Evolutionary conservation across 1,139 yeast genomes (phyloP).

Genomic region (Sugiyamaella neomexicana): DNA sequence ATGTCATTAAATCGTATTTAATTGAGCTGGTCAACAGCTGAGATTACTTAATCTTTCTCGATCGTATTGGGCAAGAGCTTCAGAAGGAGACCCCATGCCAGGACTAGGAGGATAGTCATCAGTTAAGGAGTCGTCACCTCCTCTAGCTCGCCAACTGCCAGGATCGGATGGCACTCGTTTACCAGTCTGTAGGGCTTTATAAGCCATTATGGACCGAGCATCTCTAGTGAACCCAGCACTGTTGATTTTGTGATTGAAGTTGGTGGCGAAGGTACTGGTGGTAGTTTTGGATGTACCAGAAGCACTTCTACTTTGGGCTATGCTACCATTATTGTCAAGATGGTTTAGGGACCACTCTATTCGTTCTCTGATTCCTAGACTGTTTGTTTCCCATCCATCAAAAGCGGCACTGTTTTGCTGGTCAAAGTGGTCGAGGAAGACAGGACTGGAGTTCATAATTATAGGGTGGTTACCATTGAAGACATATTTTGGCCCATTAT

Average conservation of each 20-base stretch:
- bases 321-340: constrained; percentile 15
- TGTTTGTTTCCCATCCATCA: constrained; percentile 28
- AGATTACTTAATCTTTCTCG: constrained; percentile 24
- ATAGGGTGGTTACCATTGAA: not conserved
- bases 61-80: constrained; percentile 25
- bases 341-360: constrained; percentile 23
- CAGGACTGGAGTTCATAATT: constrained; percentile 5
- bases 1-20: not conserved
- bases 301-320: constrained; percentile 17
- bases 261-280: constrained; percentile 17
- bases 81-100: constrained; percentile 12
- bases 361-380: constrained; percentile 23
- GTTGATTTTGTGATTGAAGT: constrained; percentile 20
- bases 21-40: not conserved
- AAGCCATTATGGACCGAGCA: constrained; percentile 16
- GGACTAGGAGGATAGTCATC: constrained; percentile 6
- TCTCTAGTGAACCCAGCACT: constrained; percentile 29
- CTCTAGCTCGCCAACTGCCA: constrained; percentile 4
- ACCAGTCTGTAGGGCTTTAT: constrained; percentile 5
- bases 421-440: constrained; percentile 3
- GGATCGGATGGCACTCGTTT: constrained; percentile 16
- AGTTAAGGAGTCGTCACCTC: constrained; percentile 11
- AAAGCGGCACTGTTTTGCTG: constrained; percentile 14
- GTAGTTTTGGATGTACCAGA: constrained; percentile 22
- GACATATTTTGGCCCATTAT: not conserved